These are phyloP conservation scores for Citrullus mucosospermus DNA, from an alignment of 306 rosid genomes.

Conservation along the genomic window DNA sequence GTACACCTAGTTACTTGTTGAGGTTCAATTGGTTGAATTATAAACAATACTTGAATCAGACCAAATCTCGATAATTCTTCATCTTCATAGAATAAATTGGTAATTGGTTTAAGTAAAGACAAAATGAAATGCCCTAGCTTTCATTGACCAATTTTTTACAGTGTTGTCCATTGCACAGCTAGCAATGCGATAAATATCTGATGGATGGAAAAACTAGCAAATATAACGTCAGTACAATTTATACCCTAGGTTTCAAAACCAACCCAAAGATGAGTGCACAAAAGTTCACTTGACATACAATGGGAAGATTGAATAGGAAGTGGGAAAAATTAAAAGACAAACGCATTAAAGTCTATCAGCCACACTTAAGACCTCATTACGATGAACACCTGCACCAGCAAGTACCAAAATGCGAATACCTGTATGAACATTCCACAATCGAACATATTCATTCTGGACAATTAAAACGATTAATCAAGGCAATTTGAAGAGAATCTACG, in stretches of 20 bases:
- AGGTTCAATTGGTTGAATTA: neutral
- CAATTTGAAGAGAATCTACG: neutral
- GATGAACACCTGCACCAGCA: conserved; percentile 97
- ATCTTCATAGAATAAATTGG: neutral
- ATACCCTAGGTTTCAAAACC: neutral
- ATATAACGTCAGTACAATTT: conserved; percentile 8
- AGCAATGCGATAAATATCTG: conserved; percentile 68
- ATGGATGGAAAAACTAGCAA: conserved; percentile 81
- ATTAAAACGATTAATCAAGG: conserved; percentile 16
- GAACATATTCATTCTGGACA: conserved; percentile 87
- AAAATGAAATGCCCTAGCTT: conserved; percentile 33
- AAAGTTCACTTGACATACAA: neutral
- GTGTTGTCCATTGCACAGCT: conserved; percentile 99
- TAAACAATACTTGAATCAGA: neutral
- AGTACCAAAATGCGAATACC: conserved; percentile 86
- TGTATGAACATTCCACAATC: conserved; percentile 88
- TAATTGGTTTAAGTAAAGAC: neutral
- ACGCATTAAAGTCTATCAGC: conserved; percentile 17
- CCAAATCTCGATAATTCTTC: neutral
- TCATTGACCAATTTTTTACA: conserved; percentile 95
- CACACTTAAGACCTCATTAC: conserved; percentile 92
- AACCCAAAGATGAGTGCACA: neutral
- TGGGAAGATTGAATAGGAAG: neutral
- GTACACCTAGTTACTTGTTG: neutral
- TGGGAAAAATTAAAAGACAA: neutral